Conservation (phyloP, 306 rosid species). For the Quercus suber region DNA sequence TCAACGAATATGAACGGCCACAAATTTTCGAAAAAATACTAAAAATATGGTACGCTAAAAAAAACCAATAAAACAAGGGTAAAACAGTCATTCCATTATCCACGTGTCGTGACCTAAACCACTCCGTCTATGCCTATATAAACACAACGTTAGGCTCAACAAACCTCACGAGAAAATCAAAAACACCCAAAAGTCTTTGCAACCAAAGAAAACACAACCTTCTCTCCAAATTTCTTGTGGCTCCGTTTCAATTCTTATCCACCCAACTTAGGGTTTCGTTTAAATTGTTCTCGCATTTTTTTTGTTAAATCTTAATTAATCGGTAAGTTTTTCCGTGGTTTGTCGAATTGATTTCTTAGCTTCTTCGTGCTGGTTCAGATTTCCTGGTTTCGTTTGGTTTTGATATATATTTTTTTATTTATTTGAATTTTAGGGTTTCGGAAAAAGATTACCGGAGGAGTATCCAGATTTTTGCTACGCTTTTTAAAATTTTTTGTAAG, state of each 20-base stretch:
- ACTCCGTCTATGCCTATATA: not conserved
- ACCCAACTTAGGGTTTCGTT: not conserved
- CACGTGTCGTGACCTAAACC: not conserved
- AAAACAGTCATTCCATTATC: not conserved
- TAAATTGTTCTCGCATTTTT: no score
- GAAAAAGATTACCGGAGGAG: not conserved
- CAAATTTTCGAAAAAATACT: not conserved
- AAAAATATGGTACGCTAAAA: not conserved
- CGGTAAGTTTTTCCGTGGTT: not conserved
- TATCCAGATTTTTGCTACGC: not conserved
- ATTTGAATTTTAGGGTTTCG: not conserved
- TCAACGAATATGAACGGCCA: not conserved
- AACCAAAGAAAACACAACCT: not conserved
- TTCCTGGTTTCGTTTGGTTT: not conserved
- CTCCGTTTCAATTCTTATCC: not conserved
- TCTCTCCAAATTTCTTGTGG: not conserved
- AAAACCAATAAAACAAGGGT: not conserved
- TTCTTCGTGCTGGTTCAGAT: no score
- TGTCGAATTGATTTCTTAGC: not conserved
- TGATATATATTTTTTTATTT: not conserved
- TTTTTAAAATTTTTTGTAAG: not conserved
- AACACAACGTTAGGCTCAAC: rapidly evolving
- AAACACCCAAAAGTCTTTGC: not conserved
- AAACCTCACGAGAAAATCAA: not conserved
- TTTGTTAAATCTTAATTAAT: not conserved